Conservation (phyloP, 345 rosid species). For the Camelina hispida region DNA sequence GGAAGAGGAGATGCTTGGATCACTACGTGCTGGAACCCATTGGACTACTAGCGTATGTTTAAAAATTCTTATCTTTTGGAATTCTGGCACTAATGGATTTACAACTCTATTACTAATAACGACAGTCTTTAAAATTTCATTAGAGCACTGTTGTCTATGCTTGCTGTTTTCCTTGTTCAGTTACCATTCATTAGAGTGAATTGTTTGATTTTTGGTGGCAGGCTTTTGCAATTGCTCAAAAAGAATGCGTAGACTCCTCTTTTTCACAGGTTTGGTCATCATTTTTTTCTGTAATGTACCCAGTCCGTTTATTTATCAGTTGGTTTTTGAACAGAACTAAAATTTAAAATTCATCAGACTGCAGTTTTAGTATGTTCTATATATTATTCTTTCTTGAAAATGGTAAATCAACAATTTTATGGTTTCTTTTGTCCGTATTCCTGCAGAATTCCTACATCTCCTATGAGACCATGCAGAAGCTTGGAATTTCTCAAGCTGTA, state of each 20-base stretch:
- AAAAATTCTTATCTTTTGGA: slow-evolving; percentile 18
- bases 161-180: slow-evolving; percentile 27
- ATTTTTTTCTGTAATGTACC: not conserved
- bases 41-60: slow-evolving; percentile 94
- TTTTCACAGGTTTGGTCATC: slow-evolving; percentile 79
- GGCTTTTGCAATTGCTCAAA: slow-evolving; percentile 92
- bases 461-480: slow-evolving; percentile 80
- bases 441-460: slow-evolving; percentile 82
- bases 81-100: slow-evolving; percentile 23
- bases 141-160: slow-evolving; percentile 18
- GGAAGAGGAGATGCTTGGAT: slow-evolving; percentile 87
- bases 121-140: slow-evolving; percentile 10
- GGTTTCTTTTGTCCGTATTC: slow-evolving; percentile 28
- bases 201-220: slow-evolving; percentile 44
- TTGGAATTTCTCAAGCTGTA: slow-evolving; percentile 87
- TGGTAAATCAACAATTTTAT: slow-evolving; percentile 18
- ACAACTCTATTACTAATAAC: not conserved
- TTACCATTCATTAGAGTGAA: slow-evolving; percentile 16
- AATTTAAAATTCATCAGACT: slow-evolving; percentile 17
- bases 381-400: slow-evolving; percentile 16
- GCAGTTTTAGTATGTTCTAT: slow-evolving; percentile 16
- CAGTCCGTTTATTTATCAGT: slow-evolving; percentile 3
- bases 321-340: not conserved
- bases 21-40: slow-evolving; percentile 94
- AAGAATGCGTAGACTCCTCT: slow-evolving; percentile 88